Evolutionary conservation across 169 alveolate genomes (phyloP).

Genomic region (Eimeria brunetti): DNA sequence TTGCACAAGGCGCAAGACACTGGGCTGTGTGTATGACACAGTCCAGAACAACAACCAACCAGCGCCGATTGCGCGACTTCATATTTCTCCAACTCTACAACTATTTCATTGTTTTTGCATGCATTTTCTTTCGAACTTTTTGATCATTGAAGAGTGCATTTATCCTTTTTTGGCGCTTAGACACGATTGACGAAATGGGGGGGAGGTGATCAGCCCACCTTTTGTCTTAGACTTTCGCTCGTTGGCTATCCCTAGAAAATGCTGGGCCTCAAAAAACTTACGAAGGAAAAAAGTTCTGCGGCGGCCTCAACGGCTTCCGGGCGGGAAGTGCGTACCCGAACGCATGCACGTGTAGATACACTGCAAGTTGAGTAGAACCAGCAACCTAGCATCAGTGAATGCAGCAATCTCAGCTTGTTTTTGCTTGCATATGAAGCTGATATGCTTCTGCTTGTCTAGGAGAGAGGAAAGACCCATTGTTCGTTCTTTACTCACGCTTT

Average conservation of each 20-base stretch:
- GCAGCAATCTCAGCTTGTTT: not conserved
- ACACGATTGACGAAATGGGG: not conserved
- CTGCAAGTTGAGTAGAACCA: not conserved
- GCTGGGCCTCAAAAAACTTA: slow-evolving; percentile 56
- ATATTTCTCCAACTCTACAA: not conserved
- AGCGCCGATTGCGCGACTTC: not conserved
- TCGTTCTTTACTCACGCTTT: not conserved
- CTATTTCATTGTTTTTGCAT: not conserved
- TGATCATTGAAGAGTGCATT: not conserved
- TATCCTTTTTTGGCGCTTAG: not conserved
- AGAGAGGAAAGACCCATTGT: no score
- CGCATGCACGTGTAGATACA: not conserved
- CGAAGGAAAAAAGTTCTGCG: slow-evolving; percentile 6
- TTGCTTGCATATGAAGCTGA: no score
- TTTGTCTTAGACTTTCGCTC: not conserved
- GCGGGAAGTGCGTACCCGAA: slow-evolving; percentile 39
- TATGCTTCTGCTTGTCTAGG: not conserved
- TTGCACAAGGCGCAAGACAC: not conserved
- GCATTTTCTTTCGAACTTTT: not conserved
- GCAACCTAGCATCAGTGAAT: no score
- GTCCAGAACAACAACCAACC: not conserved
- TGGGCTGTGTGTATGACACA: not conserved
- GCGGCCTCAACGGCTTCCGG: not conserved
- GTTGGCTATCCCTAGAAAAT: not conserved
- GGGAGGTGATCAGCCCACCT: not conserved